Conservation (phyloP, 2,329 filamentous ascomycete species). For the Didymella keratinophila region DNA sequence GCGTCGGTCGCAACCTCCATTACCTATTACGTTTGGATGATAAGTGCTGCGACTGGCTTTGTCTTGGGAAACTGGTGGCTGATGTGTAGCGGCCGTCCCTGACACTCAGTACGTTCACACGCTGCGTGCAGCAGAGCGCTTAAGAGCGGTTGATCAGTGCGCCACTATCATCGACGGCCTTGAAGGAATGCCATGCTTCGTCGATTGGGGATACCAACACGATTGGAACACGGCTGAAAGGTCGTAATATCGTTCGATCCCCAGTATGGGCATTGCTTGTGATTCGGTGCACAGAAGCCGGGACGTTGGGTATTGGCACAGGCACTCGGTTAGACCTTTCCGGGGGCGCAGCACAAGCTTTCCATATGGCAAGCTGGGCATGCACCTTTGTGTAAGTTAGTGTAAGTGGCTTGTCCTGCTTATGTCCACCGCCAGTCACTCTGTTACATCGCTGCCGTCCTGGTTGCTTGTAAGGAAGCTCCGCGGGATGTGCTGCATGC, state of each 20-base stretch:
- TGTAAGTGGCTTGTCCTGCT: conserved; percentile 10
- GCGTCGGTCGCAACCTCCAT: not conserved
- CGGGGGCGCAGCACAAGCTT: conserved; percentile 19
- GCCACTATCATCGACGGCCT: conserved; percentile 14
- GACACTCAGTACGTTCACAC: conserved; percentile 3
- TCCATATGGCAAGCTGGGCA: not conserved
- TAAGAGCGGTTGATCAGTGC: conserved; percentile 15
- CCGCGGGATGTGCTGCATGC: not conserved
- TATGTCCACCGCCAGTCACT: conserved; percentile 4
- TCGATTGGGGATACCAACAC: conserved; percentile 9
- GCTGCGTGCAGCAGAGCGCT: conserved; percentile 18
- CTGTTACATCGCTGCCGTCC: not conserved
- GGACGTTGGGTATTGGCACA: conserved; percentile 1
- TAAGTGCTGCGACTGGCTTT: not conserved
- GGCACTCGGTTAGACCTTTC: conserved; percentile 3
- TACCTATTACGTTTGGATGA: conserved; percentile 16
- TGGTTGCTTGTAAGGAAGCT: not conserved
- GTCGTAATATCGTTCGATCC: conserved; percentile 14
- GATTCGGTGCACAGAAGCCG: conserved; percentile 3
- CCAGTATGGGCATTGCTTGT: not conserved
- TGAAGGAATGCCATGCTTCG: conserved; percentile 1
- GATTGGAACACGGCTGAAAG: conserved; percentile 1
- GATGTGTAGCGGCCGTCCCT: conserved; percentile 1
- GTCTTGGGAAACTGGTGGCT: conserved; percentile 2
- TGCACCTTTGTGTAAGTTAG: conserved; percentile 7